These are phyloP conservation scores for Parathielavia appendiculata DNA, from an alignment of 495 filamentous ascomycete species.

Conservation along the genomic window DNA sequence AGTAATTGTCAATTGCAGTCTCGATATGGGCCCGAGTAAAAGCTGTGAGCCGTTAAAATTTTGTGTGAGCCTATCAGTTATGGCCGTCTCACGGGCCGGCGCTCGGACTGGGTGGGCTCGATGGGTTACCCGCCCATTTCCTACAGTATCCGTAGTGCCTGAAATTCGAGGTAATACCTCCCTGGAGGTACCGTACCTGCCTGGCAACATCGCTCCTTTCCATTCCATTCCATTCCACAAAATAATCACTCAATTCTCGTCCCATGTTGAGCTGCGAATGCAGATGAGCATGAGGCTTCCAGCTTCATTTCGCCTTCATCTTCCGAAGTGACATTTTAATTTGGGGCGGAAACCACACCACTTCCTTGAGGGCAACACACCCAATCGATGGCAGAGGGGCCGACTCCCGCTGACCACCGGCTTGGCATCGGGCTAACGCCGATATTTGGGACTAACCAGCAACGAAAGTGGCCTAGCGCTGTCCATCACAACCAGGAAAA, in stretches of 20 bases:
- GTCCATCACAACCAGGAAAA: not conserved
- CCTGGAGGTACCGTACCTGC: too few species aligned
- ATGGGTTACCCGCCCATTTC: not conserved
- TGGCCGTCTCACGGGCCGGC: constrained; percentile 1
- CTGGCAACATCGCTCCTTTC: not conserved
- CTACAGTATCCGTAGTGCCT: not conserved
- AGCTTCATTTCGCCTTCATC: too few species aligned
- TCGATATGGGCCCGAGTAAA: constrained; percentile 12
- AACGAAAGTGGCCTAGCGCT: not conserved
- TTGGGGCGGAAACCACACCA: not conserved
- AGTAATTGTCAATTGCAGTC: constrained; percentile 1
- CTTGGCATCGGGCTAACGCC: constrained; percentile 12
- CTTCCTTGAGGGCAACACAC: not conserved
- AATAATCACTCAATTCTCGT: too few species aligned
- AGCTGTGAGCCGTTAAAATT: too few species aligned
- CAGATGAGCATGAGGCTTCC: too few species aligned
- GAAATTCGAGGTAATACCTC: constrained; percentile 12
- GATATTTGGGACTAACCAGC: not conserved
- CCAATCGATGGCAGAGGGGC: not conserved
- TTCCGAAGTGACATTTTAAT: too few species aligned
- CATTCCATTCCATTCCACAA: not conserved
- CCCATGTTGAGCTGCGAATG: too few species aligned
- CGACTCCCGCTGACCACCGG: not conserved
- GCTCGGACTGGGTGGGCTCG: constrained; percentile 6
- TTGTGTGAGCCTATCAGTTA: constrained; percentile 20